A percentile compares a stretch with the other conserved stretches of the same genome.
phyloP scores from a whole-genome alignment of 164 flowering plant genomes.

The Warburgia ugandensis region DNA sequence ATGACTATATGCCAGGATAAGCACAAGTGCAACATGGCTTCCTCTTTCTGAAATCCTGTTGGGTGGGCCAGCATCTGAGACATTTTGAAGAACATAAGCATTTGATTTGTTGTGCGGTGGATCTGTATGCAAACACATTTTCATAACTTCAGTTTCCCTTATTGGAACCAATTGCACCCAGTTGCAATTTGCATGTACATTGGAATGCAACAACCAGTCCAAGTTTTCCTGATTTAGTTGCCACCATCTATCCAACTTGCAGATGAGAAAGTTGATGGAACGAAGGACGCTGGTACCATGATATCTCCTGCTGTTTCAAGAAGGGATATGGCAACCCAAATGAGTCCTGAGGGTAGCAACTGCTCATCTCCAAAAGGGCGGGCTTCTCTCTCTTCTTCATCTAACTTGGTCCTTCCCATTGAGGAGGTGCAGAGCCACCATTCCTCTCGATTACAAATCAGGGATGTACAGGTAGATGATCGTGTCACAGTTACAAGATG shows the following conservation, averaged over 20 bases:
- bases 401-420: conserved; percentile 35
- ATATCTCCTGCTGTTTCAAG: conserved; percentile 59
- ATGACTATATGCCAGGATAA: no score
- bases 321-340: conserved; percentile 95
- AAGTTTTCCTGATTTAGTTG: no score
- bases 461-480: conserved; percentile 85
- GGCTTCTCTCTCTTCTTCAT: conserved; percentile 36
- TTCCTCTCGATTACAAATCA: conserved; percentile 48
- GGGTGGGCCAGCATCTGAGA: no score
- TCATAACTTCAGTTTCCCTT: not conserved
- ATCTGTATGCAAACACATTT: conserved; percentile 1
- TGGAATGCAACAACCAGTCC: no score
- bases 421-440: conserved; percentile 37
- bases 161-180: no score
- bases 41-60: no score
- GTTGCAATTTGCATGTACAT: no score
- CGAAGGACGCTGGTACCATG: conserved; percentile 43
- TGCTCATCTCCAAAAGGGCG: conserved; percentile 55
- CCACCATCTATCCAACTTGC: no score
- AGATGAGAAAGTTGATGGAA: conserved; percentile 43
- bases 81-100: no score
- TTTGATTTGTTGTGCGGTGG: no score
- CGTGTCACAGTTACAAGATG: conserved; percentile 68
- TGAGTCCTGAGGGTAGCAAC: conserved; percentile 79
- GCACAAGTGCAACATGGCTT: no score